phyloP scores from a whole-genome alignment of 305 asterid species.

The Fraxinus sp. region DNA sequence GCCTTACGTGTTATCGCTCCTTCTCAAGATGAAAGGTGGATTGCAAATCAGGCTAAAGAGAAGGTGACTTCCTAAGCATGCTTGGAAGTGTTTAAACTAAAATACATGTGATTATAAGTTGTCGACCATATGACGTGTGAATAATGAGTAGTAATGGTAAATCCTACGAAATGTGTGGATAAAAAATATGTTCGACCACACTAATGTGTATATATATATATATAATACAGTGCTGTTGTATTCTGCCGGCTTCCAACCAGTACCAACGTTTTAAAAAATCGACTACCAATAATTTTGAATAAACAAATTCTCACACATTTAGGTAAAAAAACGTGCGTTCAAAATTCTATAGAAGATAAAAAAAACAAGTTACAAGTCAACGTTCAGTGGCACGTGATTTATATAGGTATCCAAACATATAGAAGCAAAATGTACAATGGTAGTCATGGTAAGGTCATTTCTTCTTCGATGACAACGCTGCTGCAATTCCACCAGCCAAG shows the following conservation, averaged over 20 bases:
- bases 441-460: constrained; percentile 27
- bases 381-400: background rate
- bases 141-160: background rate
- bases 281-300: background rate
- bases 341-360: constrained; percentile 19
- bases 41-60: constrained; percentile 30
- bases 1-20: constrained; percentile 32
- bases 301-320: background rate
- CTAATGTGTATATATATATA: background rate
- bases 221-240: background rate
- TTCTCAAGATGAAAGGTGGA: constrained; percentile 44
- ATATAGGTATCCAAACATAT: background rate
- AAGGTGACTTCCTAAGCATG: constrained; percentile 13
- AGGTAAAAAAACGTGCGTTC: background rate
- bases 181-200: background rate
- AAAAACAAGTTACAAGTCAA: background rate
- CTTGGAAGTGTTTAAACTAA: background rate
- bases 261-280: background rate
- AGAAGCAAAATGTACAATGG: constrained; percentile 4
- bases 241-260: background rate
- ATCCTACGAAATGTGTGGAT: too few species aligned
- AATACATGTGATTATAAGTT: background rate
- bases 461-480: constrained; percentile 40
- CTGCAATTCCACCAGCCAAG: constrained; percentile 50
- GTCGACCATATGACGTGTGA: background rate